phyloP scores from a whole-genome alignment of 495 filamentous ascomycete genomes.

The Penicillium roqueforti region DNA sequence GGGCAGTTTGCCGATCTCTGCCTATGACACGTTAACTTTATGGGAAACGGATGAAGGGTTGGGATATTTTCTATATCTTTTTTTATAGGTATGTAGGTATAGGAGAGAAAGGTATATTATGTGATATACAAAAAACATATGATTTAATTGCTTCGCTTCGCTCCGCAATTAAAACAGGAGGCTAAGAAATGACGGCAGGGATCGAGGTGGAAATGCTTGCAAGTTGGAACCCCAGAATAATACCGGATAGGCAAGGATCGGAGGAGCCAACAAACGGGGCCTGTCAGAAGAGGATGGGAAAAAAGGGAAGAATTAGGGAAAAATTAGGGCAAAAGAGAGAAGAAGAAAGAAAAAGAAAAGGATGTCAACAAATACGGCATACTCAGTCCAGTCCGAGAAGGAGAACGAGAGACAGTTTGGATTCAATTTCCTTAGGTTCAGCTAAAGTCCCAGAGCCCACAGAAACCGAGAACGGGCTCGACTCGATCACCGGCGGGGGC shows the following conservation, averaged over 20 bases:
- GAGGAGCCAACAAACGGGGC: slow-evolving; percentile 12
- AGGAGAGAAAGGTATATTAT: no score
- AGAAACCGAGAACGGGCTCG: slow-evolving; percentile 21
- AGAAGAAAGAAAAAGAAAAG: neutral
- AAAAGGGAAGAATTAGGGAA: no score
- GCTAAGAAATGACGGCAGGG: slow-evolving; percentile 5
- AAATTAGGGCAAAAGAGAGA: no score
- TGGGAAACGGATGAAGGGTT: slow-evolving; percentile 9
- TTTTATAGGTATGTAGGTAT: neutral
- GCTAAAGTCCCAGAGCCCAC: slow-evolving; percentile 10
- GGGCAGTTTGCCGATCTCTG: slow-evolving; percentile 30
- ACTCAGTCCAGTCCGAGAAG: no score
- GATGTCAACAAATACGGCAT: no score
- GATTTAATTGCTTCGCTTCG: no score
- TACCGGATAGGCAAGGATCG: slow-evolving; percentile 18
- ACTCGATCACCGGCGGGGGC: slow-evolving; percentile 30
- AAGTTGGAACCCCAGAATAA: slow-evolving; percentile 19
- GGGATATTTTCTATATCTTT: slow-evolving; percentile 5
- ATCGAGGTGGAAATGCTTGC: slow-evolving; percentile 6
- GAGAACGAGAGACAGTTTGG: no score
- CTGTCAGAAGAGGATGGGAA: neutral
- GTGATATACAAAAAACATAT: no score
- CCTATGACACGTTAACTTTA: slow-evolving; percentile 3
- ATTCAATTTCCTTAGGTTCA: slow-evolving; percentile 9
- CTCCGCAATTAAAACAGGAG: no score